These are phyloP conservation scores for Sclerotiophoma versabilis DNA, from an alignment of 2,329 filamentous ascomycete genomes.

Conservation along the genomic window DNA sequence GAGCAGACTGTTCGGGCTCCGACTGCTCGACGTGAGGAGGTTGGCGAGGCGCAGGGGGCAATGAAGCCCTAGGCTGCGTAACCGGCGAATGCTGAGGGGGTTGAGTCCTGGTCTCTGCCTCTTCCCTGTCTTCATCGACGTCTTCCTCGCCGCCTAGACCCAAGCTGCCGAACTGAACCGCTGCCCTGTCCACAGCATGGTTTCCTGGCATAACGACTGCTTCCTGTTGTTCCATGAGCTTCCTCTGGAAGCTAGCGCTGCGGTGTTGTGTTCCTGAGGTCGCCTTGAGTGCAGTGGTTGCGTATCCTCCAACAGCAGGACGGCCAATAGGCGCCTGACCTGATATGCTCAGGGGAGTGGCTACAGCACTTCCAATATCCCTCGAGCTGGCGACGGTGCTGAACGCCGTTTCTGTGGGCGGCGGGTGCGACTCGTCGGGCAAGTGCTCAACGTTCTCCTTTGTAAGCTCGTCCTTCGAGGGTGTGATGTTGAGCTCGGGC, in stretches of 20 bases:
- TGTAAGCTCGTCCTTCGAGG: constrained; percentile 83
- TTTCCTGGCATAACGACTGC: constrained; percentile 98
- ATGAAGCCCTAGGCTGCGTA: constrained; percentile 80
- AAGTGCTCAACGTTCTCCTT: constrained; percentile 92
- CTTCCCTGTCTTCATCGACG: constrained; percentile 92
- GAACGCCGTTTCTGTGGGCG: constrained; percentile 80
- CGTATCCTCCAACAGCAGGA: constrained; percentile 74
- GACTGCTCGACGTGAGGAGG: constrained; percentile 50
- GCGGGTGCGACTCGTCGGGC: constrained; percentile 78
- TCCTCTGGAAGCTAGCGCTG: constrained; percentile 81
- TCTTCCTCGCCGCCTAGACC: constrained; percentile 77
- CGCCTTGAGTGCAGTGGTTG: constrained; percentile 82
- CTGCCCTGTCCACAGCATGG: constrained; percentile 89
- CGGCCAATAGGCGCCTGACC: constrained; percentile 66
- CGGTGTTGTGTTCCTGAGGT: constrained; percentile 66
- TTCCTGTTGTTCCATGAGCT: constrained; percentile 92
- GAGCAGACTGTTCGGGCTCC: constrained; percentile 48
- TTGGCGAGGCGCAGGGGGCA: constrained; percentile 73
- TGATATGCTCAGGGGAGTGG: constrained; percentile 65
- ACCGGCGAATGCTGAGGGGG: constrained; percentile 93
- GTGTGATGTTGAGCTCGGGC: constrained; percentile 61
- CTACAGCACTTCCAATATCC: constrained; percentile 67
- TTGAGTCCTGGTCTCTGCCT: constrained; percentile 91
- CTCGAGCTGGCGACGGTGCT: constrained; percentile 89
- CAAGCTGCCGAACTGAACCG: constrained; percentile 96